Conservation (phyloP, 2,329 filamentous ascomycete genomes). For the Monilinia laxa region DNA sequence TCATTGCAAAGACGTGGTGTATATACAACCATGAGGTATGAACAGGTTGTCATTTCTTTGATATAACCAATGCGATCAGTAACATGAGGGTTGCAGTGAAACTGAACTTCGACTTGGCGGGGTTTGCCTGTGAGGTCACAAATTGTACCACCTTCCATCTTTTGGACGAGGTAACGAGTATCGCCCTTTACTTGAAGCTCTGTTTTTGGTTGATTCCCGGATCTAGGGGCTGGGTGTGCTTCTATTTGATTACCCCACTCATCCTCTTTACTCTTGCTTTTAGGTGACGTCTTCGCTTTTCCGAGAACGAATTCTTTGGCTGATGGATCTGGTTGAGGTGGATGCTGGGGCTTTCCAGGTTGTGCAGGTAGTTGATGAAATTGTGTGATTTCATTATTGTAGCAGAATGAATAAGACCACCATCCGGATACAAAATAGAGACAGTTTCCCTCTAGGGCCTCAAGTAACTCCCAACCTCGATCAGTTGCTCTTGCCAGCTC, state of each 20-base stretch:
- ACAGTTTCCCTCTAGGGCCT: slow-evolving; percentile 66
- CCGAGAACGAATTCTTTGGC: slow-evolving; percentile 65
- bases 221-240: slow-evolving; percentile 31
- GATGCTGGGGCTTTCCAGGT: slow-evolving; percentile 59
- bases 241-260: slow-evolving; percentile 40
- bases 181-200: slow-evolving; percentile 66
- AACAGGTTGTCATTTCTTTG: slow-evolving; percentile 70
- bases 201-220: slow-evolving; percentile 38
- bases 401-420: slow-evolving; percentile 78
- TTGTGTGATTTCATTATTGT: slow-evolving; percentile 68
- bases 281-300: slow-evolving; percentile 44
- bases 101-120: slow-evolving; percentile 65
- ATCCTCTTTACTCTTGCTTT: slow-evolving; percentile 40
- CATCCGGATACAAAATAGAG: slow-evolving; percentile 70
- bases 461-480: slow-evolving; percentile 65
- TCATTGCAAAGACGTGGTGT: slow-evolving; percentile 73
- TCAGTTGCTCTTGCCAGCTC: slow-evolving; percentile 66
- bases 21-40: slow-evolving; percentile 72
- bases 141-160: slow-evolving; percentile 61
- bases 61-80: slow-evolving; percentile 68
- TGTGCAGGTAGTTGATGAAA: slow-evolving; percentile 68
- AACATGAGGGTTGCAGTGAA: slow-evolving; percentile 60
- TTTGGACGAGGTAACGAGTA: slow-evolving; percentile 67
- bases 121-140: slow-evolving; percentile 71
- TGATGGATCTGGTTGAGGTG: slow-evolving; percentile 63